Evolutionary conservation across 1,139 yeast species (phyloP), one percentile per base, ranked within the genome.

Genomic region (Magnusiomyces clavatus): DNA sequence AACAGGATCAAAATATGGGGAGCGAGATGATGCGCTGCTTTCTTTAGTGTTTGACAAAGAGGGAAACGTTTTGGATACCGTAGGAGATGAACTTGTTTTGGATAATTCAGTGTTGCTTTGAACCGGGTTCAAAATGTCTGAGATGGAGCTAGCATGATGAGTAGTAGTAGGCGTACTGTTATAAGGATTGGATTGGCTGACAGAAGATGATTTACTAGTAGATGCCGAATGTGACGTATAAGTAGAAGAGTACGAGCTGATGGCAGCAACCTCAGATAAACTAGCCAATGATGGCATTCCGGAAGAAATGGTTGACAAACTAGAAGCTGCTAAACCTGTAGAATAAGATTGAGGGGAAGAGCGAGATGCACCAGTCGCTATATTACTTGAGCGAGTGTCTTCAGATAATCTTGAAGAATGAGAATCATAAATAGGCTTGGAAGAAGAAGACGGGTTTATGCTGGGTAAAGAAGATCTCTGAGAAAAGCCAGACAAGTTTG

Each of bases 221-320:
- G 46, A 41, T 12, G 31, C 12, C 36, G 35, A 11, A 40, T 37
- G 31, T 34, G 17, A 17, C 48, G 44, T 29, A 10, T 29, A 50
- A 14, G 39, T 53, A 34, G 54, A 16, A 44, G 47, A 43, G 24
- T 41, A 36, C 35, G 48, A 24, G 38, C 45, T 42, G 31, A 24
- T 24, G 16, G 51, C 44, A 29, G 55, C 45, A 24, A 39, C 48
- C 6, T 46, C 53, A 10, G 53, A 47, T 19, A 51, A 39, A 11
- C 35, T 41, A 6, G 46, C 40, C 8, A 47, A 42, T 17, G 41
- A 48, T 3, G 45, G 49, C 37, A 43, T 36, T 51, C 47, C 31
- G 8, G 31, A 24, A 24, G 31, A 24, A 5, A 24, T 24, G 8
- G 4, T 24, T 24, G 31, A 24, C 31, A 24, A 24, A 8, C 8